Conservation (phyloP, 306 rosid species). For the Citrullus amarus region DNA sequence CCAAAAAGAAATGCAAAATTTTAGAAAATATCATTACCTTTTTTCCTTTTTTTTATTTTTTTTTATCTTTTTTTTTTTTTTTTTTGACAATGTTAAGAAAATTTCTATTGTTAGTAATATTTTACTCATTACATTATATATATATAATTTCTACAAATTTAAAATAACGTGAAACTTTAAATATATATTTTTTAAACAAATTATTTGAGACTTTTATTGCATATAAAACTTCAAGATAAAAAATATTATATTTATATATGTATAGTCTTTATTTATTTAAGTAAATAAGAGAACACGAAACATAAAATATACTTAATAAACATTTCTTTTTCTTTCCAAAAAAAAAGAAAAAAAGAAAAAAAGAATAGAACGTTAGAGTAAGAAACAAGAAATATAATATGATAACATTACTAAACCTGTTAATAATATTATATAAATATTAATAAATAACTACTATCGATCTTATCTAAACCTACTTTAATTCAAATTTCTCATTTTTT, state of each 20-base stretch:
- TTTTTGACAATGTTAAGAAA: background rate
- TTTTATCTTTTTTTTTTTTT: background rate
- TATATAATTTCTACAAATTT: background rate
- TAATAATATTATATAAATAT: background rate
- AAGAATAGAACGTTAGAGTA: background rate
- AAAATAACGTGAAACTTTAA: background rate
- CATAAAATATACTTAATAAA: background rate
- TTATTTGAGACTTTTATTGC: background rate
- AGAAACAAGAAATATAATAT: background rate
- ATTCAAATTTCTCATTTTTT: background rate
- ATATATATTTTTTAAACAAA: background rate
- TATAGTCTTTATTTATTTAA: background rate
- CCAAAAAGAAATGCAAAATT: background rate
- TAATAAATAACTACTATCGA: background rate
- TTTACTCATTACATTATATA: background rate
- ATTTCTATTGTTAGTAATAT: background rate
- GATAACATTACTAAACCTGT: background rate
- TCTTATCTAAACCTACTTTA: constrained; percentile 10
- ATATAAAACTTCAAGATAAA: background rate
- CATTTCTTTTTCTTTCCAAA: background rate
- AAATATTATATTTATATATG: background rate
- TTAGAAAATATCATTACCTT: background rate
- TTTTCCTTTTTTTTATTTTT: too few relatives aligned
- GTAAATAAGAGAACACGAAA: background rate
- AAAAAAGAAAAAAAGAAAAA: background rate